Conservation (phyloP, 2,329 filamentous ascomycete genomes). For the Fusarium compactum region DNA sequence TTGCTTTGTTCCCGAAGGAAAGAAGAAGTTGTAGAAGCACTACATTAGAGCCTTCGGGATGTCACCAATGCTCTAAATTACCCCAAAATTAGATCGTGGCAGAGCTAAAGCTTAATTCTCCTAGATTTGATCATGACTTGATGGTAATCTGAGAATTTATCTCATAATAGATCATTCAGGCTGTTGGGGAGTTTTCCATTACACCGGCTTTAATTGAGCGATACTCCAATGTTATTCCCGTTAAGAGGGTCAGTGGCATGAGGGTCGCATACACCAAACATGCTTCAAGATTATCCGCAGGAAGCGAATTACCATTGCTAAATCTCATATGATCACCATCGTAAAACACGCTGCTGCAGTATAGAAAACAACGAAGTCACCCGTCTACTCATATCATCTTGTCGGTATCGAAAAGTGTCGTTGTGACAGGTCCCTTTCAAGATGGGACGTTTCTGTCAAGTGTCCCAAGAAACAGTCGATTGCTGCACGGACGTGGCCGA, state of each 20-base stretch:
- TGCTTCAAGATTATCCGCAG: not conserved
- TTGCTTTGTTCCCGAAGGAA: not conserved
- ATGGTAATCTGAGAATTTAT: not conserved
- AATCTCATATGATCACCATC: conserved; percentile 9
- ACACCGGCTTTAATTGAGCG: not conserved
- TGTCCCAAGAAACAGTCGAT: conserved; percentile 41
- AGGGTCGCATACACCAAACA: conserved; percentile 1
- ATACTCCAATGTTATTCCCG: conserved; percentile 11
- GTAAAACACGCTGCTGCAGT: not conserved
- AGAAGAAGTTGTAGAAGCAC: not conserved
- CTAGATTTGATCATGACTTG: not conserved
- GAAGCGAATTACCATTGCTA: conserved; percentile 18
- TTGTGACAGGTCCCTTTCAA: conserved; percentile 39
- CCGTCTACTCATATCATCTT: conserved; percentile 28
- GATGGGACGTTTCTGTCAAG: conserved; percentile 37
- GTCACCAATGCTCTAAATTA: not conserved
- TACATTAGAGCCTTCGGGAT: not conserved
- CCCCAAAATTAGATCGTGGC: not conserved
- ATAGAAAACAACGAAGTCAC: conserved; percentile 9
- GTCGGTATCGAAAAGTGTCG: conserved; percentile 13
- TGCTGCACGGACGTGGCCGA: conserved; percentile 45
- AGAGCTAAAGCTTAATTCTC: not conserved
- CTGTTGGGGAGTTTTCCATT: not conserved
- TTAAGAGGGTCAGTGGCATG: conserved; percentile 1
- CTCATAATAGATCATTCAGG: not conserved